Conservation (phyloP, 495 filamentous ascomycete genomes). For the Talaromyces trachyspermus region DNA sequence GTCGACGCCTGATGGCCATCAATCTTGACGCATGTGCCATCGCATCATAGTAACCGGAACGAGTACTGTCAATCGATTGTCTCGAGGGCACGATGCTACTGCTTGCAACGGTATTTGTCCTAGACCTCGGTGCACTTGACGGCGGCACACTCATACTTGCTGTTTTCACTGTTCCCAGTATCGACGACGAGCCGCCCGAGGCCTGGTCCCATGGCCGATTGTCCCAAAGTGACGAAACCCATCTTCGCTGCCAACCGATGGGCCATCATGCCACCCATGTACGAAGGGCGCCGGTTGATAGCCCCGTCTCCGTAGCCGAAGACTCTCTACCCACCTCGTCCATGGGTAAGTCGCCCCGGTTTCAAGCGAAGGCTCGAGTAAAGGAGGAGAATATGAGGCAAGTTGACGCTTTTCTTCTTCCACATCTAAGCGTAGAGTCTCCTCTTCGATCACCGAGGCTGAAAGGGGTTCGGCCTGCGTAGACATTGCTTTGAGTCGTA, state of each 20-base stretch:
- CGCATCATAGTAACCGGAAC: constrained; percentile 40
- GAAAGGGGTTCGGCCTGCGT: too few relatives aligned
- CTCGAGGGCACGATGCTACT: constrained; percentile 59
- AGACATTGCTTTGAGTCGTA: too few relatives aligned
- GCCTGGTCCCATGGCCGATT: constrained; percentile 46
- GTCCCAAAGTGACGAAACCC: neutral
- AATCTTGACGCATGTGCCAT: constrained; percentile 64
- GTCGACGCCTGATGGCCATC: constrained; percentile 65
- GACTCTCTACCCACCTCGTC: constrained; percentile 48
- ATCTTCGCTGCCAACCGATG: constrained; percentile 21
- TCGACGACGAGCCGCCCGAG: constrained; percentile 65
- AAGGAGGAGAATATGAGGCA: neutral
- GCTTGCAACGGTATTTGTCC: constrained; percentile 50
- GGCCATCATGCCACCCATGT: constrained; percentile 40
- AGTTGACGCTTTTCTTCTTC: neutral
- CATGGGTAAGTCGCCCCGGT: constrained; percentile 25
- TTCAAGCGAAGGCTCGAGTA: neutral
- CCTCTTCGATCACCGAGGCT: too few relatives aligned
- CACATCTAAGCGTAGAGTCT: neutral
- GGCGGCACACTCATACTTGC: constrained; percentile 66
- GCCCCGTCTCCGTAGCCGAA: constrained; percentile 34
- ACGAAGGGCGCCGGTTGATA: constrained; percentile 20
- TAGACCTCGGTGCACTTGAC: constrained; percentile 56
- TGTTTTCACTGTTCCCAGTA: constrained; percentile 70
- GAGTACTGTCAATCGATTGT: constrained; percentile 60